phyloP scores from a whole-genome alignment of 2,329 filamentous ascomycete genomes.

The Colletotrichum tropicicola region DNA sequence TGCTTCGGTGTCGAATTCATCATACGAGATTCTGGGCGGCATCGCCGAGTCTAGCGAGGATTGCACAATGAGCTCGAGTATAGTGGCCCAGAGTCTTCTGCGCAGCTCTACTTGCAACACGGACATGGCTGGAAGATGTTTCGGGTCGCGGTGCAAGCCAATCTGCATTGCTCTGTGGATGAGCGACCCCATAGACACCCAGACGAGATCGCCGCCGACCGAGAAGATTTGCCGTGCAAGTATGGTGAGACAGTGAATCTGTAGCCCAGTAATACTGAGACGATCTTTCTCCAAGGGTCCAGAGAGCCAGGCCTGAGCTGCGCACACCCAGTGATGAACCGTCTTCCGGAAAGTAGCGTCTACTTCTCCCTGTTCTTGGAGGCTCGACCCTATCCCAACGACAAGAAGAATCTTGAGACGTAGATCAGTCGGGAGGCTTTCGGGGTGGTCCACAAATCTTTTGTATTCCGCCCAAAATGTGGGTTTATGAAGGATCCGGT shows the following conservation, averaged over 20 bases:
- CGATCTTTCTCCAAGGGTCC: constrained; percentile 47
- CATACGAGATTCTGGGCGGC: constrained; percentile 47
- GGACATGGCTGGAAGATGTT: constrained; percentile 44
- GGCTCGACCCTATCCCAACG: constrained; percentile 49
- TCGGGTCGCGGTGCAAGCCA: constrained; percentile 54
- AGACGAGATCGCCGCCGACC: constrained; percentile 49
- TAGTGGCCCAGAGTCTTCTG: constrained; percentile 52
- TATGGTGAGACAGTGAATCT: constrained; percentile 49
- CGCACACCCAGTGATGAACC: constrained; percentile 49
- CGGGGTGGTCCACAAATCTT: constrained; percentile 52
- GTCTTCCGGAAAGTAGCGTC: constrained; percentile 36
- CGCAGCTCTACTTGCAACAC: constrained; percentile 48
- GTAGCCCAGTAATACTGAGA: constrained; percentile 42
- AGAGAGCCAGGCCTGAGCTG: constrained; percentile 50
- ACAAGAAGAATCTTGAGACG: constrained; percentile 49
- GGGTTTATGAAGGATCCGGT: constrained; percentile 62
- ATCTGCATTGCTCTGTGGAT: constrained; percentile 53
- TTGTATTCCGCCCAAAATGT: constrained; percentile 60
- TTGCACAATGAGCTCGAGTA: constrained; percentile 50
- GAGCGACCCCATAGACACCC: constrained; percentile 51
- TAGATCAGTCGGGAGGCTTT: constrained; percentile 32
- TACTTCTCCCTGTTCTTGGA: constrained; percentile 36
- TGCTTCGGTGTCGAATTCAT: constrained; percentile 49
- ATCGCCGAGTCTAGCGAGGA: constrained; percentile 48
- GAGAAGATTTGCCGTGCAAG: constrained; percentile 51